Evolutionary conservation across 768 basidiomycete species (phyloP), one percentile per base, ranked within the genome.

Genomic region (Pholiota conissans): DNA sequence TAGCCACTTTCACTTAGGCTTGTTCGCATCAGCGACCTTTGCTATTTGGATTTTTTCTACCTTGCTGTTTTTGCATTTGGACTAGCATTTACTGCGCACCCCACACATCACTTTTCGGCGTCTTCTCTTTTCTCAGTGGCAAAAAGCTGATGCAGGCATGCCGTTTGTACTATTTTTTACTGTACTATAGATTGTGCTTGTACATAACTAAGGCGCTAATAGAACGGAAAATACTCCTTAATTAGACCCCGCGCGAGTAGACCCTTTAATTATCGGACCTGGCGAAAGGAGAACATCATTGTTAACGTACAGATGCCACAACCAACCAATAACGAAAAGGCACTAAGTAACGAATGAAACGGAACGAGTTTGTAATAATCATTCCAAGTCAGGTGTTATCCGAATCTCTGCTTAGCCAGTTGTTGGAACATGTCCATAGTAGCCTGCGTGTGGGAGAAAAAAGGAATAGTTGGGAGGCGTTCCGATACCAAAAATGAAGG

Each of bases 371-470:
- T 24, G 22, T 1, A 45, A n/a, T 39, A 39, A 22, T 6, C 13
- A 4, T 5, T 2, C 11, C n/a, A 24, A 9, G 18, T 45, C 42
- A 39, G 16, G 37, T 39, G 10, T 81, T 71, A 93, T 28, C 93
- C 93, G 63, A 91, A 96, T 55, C 90, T 78, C 66, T 90, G 81
- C 69, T 90, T 93, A n/a, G 94, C 95, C 68, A 96, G 74, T 62
- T 89, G 85, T 73, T 91, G 91, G 72, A 97, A 94, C 93, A 95
- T 95, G 56, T 93, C 93, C 93, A 98, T 98, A 0, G 93, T 97
- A 16, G 86, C 90, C 78, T 79, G 56, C 27, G 56, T 58, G 58
- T 18, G 52, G 55, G 52, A 56, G 48, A 46, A 45, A 49, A 48
- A 22, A 22, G 42, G 3, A 37, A 22, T 52, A 55, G 37, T 47